Evolutionary conservation across 805 yeast species (phyloP).

Genomic region (Zygotorulaspora sp.): DNA sequence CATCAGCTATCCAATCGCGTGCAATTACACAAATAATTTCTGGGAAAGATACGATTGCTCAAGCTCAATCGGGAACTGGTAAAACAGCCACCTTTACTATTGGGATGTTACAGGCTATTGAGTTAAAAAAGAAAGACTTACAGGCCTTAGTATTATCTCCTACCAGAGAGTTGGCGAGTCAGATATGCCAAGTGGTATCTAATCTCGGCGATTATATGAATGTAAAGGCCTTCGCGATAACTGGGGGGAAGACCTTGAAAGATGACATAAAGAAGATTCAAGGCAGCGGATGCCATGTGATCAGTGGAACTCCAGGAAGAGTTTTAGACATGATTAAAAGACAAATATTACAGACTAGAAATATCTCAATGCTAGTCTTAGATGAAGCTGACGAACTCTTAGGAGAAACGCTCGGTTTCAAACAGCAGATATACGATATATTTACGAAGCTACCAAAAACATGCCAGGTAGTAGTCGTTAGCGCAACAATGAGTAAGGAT

Average conservation of each 20-base stretch:
- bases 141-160: conserved; percentile 93
- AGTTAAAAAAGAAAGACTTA: conserved; percentile 62
- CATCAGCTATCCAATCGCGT: conserved; percentile 95
- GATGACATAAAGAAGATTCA: conserved; percentile 72
- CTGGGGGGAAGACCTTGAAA: conserved; percentile 85
- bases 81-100: conserved; percentile 98
- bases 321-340: conserved; percentile 88
- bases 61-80: conserved; percentile 99
- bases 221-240: conserved; percentile 82
- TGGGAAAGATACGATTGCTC: conserved; percentile 94
- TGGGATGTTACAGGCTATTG: conserved; percentile 84
- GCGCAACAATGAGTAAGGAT: conserved; percentile 92
- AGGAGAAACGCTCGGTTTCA: conserved; percentile 81
- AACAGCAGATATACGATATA: conserved; percentile 92
- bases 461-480: conserved; percentile 89
- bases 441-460: conserved; percentile 82
- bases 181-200: conserved; percentile 82
- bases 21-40: conserved; percentile 91
- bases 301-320: conserved; percentile 97
- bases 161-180: conserved; percentile 92
- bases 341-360: conserved; percentile 65
- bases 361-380: conserved; percentile 79
- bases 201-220: conserved; percentile 86
- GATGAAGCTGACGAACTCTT: conserved; percentile 98
- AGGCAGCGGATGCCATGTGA: conserved; percentile 76